Evolutionary conservation across 768 basidiomycete genomes (phyloP), one percentile per base, ranked within the genome.

Genomic region (Tylopilus sp.): DNA sequence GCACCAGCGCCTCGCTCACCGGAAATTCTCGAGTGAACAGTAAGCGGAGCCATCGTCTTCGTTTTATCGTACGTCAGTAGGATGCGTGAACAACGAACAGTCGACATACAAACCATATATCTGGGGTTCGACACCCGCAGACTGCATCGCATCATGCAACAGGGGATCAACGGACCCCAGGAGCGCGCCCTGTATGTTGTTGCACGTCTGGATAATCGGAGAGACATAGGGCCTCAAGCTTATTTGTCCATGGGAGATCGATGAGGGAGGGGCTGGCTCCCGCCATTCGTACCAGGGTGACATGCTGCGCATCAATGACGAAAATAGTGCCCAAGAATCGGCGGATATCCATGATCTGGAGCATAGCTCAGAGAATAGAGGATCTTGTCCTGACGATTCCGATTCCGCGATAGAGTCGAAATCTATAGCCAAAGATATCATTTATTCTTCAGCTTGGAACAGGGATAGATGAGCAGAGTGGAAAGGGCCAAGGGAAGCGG

Each of bases 11-110:
- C 55, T 91, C 86, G 4, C 74, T 63, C 76, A 98, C 82, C 36
- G 76, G 79, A 60, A 98, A 88, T 69, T 99, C 97, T 43, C 97
- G 80, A 5, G 94, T 95, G 71, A 98, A 98, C 7, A 99, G 75
- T 17, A 98, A 74, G 31, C 97, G 81, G 11, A 98, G 75, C 94
- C 95, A 98, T 28, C 97, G 94, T 53, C 92, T 95, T 57, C 25
- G 51, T 52, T 25, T 8, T 13, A 54, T 19, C 48, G 19, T 37
- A 62, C 14, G 43, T 65, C 41, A 65, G 59, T 24, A 26, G 13
- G 46, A 50, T 46, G 42, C 45, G 58, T 51, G 34, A 14, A 37
- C 42, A 42, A 52, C 12, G 37, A 51, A 55, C 51, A 22, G 54
- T 29, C 12, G 48, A 73, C 90, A 69, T 71, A 94, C 89, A 98